These are phyloP conservation scores for Cynara cardunculus DNA, from an alignment of 129 eudicot genomes.

Conservation along the genomic window DNA sequence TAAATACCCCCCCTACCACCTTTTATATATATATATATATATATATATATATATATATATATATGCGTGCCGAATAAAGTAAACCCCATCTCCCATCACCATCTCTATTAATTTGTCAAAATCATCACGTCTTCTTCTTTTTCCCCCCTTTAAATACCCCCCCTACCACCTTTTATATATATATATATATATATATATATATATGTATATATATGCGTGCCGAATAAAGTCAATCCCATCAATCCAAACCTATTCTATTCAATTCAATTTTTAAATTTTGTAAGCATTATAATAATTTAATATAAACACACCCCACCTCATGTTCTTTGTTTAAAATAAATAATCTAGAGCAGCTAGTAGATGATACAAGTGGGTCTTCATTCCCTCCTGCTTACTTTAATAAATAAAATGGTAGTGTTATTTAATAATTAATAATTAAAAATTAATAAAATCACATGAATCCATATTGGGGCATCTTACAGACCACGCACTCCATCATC, in stretches of 20 bases:
- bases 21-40: not conserved
- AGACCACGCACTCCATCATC: slow-evolving; percentile 40
- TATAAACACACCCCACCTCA: slow-evolving; percentile 21
- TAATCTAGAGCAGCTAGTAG: not conserved
- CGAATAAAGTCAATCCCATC: slow-evolving; percentile 43
- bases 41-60: not conserved
- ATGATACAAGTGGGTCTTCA: slow-evolving; percentile 26
- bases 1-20: not conserved
- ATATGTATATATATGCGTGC: slow-evolving; percentile 22
- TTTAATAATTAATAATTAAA: not conserved
- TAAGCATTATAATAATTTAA: not conserved
- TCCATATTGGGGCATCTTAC: slow-evolving; percentile 41
- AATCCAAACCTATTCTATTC: slow-evolving; percentile 4
- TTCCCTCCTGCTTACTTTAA: not conserved
- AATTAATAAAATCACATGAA: slow-evolving; percentile 5
- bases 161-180: not conserved
- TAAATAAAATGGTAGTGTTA: too few species aligned
- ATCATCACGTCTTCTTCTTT: slow-evolving; percentile 24
- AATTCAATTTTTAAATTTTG: not conserved
- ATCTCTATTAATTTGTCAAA: slow-evolving; percentile 35
- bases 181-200: not conserved
- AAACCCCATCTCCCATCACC: slow-evolving; percentile 35
- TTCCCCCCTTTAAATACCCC: not conserved
- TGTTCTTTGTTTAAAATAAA: slow-evolving; percentile 16
- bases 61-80: slow-evolving; percentile 37